Base-by-base conservation (phyloP, 2,329 filamentous ascomycete species). In the Shiraia bambusicola region DNA sequence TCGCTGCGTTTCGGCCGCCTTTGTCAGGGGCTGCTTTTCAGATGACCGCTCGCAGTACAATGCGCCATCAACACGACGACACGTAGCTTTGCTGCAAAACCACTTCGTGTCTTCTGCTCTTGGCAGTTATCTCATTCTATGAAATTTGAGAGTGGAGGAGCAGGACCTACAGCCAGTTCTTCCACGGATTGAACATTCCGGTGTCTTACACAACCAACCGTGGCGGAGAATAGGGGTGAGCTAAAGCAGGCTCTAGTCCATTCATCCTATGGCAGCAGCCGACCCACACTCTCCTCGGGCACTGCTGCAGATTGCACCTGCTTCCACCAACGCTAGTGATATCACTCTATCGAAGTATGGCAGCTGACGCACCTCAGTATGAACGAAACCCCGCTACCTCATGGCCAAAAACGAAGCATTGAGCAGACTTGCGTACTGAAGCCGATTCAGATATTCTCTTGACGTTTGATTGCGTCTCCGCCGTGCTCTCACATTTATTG, bases 111-210 rank as follows among this genome's bases (percentile, higher is more conserved):
- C 25, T 16, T 31, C 38, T 19, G 19, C 16, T 6, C 12, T 22
- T 15, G 14, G 24, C 17, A 13, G 7, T 13, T 19, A 19, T 15
- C 26, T 19, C 22, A 24, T 8, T 19, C 17, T 32, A n/a, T 28
- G 29, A 9, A 27, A 22, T 3, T n/a, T 25, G 22, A 31, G 11
- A 16, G 28, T 28, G 26, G 19, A 30, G n/a, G 15, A 41, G 24
- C 17, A 34, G 24, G 27, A 10, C 19, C 27, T 41, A 37, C 42
- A 45, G 37, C 37, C 42, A 35, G 17, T 14, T 38, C 40, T 28
- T 15, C 36, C 27, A 28, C 46, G 44, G 46, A 40, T 11, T n/a
- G n/a, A 25, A 24, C 17, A 29, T 15, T 52, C 42, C 41, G 44
- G 15, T 28, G 25, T 33, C 32, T 37, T 17, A 33, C 32, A 34